phyloP scores from a whole-genome alignment of 805 yeast species.

The Clavispora fructus region DNA sequence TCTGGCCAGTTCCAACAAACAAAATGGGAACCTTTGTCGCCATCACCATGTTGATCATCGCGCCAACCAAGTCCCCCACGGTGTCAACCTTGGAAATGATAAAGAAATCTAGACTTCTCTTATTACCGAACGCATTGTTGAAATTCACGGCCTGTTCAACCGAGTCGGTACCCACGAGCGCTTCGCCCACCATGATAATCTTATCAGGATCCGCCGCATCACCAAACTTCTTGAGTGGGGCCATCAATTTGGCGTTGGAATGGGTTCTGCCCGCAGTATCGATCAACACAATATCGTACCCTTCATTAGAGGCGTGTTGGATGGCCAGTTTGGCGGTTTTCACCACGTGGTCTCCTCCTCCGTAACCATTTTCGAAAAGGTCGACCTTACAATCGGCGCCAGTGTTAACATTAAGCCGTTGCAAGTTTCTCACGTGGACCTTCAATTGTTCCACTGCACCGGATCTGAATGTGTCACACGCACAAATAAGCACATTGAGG shows the following conservation, averaged over 20 bases:
- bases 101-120: constrained; percentile 79
- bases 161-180: constrained; percentile 94
- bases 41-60: constrained; percentile 96
- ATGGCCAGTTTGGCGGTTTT: constrained; percentile 90
- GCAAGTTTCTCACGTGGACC: constrained; percentile 84
- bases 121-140: constrained; percentile 86
- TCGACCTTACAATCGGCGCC: constrained; percentile 48
- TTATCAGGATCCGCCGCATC: constrained; percentile 93
- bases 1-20: constrained; percentile 96
- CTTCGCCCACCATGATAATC: constrained; percentile 98
- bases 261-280: constrained; percentile 98
- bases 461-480: constrained; percentile 96
- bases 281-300: constrained; percentile 81
- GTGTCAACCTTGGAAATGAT: constrained; percentile 94
- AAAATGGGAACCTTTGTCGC: constrained; percentile 93
- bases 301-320: constrained; percentile 62
- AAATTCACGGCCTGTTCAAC: constrained; percentile 93
- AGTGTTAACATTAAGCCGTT: constrained; percentile 53
- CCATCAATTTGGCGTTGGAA: constrained; percentile 90
- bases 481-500: constrained; percentile 81
- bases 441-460: constrained; percentile 98
- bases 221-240: constrained; percentile 91
- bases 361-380: constrained; percentile 90
- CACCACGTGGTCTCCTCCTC: constrained; percentile 92
- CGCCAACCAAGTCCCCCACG: constrained; percentile 93